Percentiles rank a stretch among this genome's conserved stretches.
Evolutionary conservation across 1,284 basidiomycete genomes (phyloP).

Genomic region (Takashimella tepidaria): DNA sequence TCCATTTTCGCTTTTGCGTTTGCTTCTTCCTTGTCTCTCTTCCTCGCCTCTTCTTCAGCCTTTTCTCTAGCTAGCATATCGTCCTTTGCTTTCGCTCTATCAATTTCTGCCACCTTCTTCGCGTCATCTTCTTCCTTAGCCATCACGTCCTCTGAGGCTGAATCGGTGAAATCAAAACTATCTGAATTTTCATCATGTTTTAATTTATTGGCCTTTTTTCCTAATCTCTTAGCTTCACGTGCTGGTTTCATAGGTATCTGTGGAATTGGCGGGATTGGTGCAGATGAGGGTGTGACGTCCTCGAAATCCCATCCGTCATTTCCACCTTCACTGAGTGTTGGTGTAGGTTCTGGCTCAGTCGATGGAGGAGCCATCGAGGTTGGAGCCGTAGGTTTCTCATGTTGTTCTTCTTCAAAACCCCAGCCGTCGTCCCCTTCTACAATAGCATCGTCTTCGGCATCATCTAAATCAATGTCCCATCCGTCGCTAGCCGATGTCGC

Average conservation of each 20-base stretch:
- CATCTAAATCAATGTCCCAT: not conserved
- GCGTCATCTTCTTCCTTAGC: not conserved
- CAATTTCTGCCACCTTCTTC: not conserved
- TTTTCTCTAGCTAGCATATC: too few species aligned
- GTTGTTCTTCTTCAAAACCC: constrained; percentile 23
- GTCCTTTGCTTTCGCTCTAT: too few species aligned
- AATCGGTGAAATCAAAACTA: constrained; percentile 12
- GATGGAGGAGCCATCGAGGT: not conserved
- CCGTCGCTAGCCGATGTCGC: not conserved
- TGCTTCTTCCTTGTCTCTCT: not conserved
- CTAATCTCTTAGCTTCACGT: constrained; percentile 32
- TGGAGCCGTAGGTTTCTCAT: not conserved
- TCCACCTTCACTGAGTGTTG: constrained; percentile 8
- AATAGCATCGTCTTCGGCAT: not conserved
- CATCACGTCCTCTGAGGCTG: not conserved
- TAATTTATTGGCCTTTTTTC: constrained; percentile 31
- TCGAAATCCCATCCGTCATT: constrained; percentile 49
- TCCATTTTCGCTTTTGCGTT: not conserved
- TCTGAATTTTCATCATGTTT: constrained; percentile 11
- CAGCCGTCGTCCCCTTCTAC: constrained; percentile 23
- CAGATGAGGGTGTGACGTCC: constrained; percentile 11
- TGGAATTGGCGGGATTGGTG: constrained; percentile 1
- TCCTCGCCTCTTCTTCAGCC: not conserved
- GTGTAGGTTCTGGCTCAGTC: not conserved
- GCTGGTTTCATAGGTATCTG: constrained; percentile 4